Evolutionary conservation across 73 alveolate species (phyloP).

Genomic region (Urostyla sp.): DNA sequence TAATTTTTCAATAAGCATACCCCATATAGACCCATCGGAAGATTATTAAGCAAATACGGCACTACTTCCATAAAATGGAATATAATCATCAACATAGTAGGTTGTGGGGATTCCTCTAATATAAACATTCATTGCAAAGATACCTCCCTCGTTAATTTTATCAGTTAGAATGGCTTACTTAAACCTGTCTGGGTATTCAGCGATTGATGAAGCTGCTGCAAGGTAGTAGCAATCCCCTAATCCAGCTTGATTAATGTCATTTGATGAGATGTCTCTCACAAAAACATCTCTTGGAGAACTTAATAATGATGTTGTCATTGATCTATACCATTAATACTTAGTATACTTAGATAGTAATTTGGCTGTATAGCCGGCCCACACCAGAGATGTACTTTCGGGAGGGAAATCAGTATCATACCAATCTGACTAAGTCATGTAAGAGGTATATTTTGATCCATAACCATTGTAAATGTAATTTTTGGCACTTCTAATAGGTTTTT

Average conservation of each 20-base stretch:
- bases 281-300: too few relatives aligned
- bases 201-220: slow-evolving; percentile 74
- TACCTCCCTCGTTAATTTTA: slow-evolving; percentile 77
- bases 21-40: slow-evolving; percentile 87
- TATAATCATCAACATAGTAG: neutral
- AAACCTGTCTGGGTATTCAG: slow-evolving; percentile 70
- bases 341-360: too few relatives aligned
- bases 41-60: slow-evolving; percentile 38
- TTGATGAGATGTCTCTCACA: slow-evolving; percentile 18
- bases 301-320: neutral
- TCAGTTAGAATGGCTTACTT: slow-evolving; percentile 65
- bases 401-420: too few relatives aligned
- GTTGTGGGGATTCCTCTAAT: slow-evolving; percentile 11
- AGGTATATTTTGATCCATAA: too few relatives aligned
- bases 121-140: slow-evolving; percentile 79
- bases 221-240: slow-evolving; percentile 85
- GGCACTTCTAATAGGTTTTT: too few relatives aligned
- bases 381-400: too few relatives aligned
- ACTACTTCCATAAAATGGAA: neutral
- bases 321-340: too few relatives aligned
- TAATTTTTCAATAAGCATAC: slow-evolving; percentile 90
- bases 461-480: too few relatives aligned
- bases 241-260: slow-evolving; percentile 75
- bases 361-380: too few relatives aligned
- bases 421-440: too few relatives aligned